A percentile compares a stretch with the other conserved stretches of the same genome.
phyloP scores from a whole-genome alignment of 2,329 filamentous ascomycete genomes.

The Aspergillus alliaceus region DNA sequence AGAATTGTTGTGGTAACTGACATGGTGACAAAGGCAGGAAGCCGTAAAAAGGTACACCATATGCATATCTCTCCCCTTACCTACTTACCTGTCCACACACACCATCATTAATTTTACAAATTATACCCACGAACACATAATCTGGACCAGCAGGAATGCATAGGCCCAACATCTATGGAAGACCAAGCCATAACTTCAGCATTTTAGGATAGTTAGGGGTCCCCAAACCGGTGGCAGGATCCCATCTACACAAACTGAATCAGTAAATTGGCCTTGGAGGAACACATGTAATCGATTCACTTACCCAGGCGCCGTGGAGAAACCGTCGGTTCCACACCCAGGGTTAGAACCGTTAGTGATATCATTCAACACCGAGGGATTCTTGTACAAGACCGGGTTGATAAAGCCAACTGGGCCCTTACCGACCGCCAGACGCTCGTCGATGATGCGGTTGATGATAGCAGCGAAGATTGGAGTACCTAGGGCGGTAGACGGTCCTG shows the following conservation, averaged over 20 bases:
- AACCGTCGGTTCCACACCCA: slow-evolving; percentile 4
- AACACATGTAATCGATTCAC: background rate
- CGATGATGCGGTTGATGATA: slow-evolving; percentile 9
- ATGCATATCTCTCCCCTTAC: no score
- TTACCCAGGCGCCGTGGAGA: slow-evolving; percentile 7
- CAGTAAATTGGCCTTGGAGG: background rate
- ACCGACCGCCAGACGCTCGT: slow-evolving; percentile 2
- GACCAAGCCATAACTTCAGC: slow-evolving; percentile 1
- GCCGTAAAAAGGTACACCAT: no score
- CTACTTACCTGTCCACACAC: no score
- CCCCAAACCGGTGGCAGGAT: slow-evolving; percentile 4
- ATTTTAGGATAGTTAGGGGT: slow-evolving; percentile 7
- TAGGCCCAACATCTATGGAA: background rate
- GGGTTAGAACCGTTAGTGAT: slow-evolving; percentile 7
- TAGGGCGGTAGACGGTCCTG: background rate
- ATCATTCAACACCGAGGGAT: slow-evolving; percentile 4
- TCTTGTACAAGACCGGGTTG: slow-evolving; percentile 5
- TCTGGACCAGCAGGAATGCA: no score
- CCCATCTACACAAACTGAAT: background rate
- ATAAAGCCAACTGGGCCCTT: slow-evolving; percentile 6
- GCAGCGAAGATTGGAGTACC: slow-evolving; percentile 8
- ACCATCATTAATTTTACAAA: no score
- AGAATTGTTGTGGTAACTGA: no score
- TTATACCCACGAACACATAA: no score
- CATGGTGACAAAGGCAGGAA: no score